Base-by-base conservation (phyloP, 768 basidiomycete genomes). In the Pisolithus sp. region DNA sequence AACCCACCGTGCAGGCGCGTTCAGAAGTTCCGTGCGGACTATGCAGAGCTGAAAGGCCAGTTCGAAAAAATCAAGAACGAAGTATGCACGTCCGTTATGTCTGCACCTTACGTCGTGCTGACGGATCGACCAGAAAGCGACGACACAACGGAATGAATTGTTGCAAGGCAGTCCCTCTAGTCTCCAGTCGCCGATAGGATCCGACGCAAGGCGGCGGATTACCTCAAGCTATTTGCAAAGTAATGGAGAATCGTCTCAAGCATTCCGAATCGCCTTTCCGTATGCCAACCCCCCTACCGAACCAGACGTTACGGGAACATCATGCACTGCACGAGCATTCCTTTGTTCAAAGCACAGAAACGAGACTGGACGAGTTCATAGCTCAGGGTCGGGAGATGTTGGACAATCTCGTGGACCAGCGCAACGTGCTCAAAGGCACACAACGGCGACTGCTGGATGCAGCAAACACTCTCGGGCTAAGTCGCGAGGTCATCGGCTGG, bases 401-500 rank as follows among this genome's bases (percentile, higher is more conserved):
- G 61, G 91, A 95, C 57, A 95, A 93, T 64, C 71, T 99, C 36
- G 82, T 89, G 42, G 94, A 93, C 65, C 96, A 99, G 70, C 75
- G 92, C 53, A 88, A 88, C 62, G 82, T 98, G 67, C 73, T 99
- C 53, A 98, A 97, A 69, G 94, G 92, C n/a, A 97, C 96, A 0
- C 87, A 91, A 64, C 78, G 83, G 59, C 77, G 89, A 50, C 69
- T 99, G 46, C 69, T 96, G 51, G 86, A 90, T 64, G 86, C 92
- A 40, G 96, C 94, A 44, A 97, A 96, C 68, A 96, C 93, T 23
- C 70, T 99, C 53, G 96, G 96, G 0, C 71, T 98, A 64, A 93
- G 93, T 67, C 78, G 93, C 54, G 81, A 95, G 64, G 94, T 95
- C 31, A 97, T 99, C 67, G 85, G 89, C 7, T 99, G 94, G 92